Percentiles rank a stretch among this genome's conserved stretches.
phyloP scores from a whole-genome alignment of 1,284 basidiomycete genomes.

The Laetiporus sulphureus region DNA sequence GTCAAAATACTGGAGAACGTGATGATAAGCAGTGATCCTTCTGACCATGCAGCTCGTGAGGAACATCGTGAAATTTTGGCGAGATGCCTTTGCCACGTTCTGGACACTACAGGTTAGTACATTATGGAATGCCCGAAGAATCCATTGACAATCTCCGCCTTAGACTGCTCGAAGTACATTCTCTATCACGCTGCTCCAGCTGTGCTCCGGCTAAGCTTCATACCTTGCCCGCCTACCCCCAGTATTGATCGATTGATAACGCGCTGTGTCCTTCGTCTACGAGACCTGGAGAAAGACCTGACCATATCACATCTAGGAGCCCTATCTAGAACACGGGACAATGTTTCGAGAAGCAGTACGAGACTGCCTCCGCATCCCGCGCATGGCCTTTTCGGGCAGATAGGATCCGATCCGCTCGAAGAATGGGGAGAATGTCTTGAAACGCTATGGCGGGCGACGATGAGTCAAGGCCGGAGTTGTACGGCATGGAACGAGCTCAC shows the following conservation, averaged over 20 bases:
- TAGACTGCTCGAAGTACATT: conserved; percentile 16
- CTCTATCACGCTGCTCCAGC: conserved; percentile 29
- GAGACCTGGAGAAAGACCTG: conserved; percentile 29
- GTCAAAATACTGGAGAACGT: conserved; percentile 67
- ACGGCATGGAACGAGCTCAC: conserved; percentile 47
- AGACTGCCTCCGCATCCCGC: conserved; percentile 31
- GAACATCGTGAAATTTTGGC: conserved; percentile 51
- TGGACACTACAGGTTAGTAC: conserved; percentile 26
- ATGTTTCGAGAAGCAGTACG: not conserved
- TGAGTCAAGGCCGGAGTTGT: conserved; percentile 31
- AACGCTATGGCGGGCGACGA: conserved; percentile 49
- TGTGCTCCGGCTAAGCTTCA: conserved; percentile 35
- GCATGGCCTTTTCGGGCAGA: conserved; percentile 32
- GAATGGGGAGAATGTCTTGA: conserved; percentile 53
- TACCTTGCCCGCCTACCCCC: conserved; percentile 24
- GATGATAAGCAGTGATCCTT: too few relatives aligned
- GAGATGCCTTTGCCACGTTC: conserved; percentile 41
- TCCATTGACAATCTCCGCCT: too few relatives aligned
- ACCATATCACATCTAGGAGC: conserved; percentile 8
- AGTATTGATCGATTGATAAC: conserved; percentile 30
- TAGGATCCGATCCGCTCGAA: conserved; percentile 20
- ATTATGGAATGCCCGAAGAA: too few relatives aligned
- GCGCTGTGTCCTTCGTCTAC: conserved; percentile 28
- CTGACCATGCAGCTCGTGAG: conserved; percentile 41
- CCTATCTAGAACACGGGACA: not conserved